phyloP scores from a whole-genome alignment of 352 stramenopile genomes.

The Phytophthora tentaculata region DNA sequence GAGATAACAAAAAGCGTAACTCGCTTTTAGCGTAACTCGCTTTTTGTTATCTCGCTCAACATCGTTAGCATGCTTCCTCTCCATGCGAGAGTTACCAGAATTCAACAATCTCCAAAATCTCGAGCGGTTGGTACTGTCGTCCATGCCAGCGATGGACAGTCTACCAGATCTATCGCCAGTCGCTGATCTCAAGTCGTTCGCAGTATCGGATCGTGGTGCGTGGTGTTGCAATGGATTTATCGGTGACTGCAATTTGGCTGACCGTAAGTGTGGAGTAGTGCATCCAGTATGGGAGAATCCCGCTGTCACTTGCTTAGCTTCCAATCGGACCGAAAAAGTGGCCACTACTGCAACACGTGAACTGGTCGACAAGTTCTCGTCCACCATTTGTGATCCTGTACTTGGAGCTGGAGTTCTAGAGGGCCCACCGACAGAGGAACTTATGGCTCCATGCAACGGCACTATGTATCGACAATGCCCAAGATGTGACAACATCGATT shows the following conservation, averaged over 20 bases:
- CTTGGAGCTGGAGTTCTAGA: constrained; percentile 12
- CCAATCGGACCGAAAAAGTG: constrained; percentile 5
- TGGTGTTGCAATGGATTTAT: constrained; percentile 47
- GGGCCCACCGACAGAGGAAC: constrained; percentile 4
- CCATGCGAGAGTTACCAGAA: constrained; percentile 12
- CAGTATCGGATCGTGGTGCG: constrained; percentile 5
- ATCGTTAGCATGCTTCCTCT: constrained; percentile 20
- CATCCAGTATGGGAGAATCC: constrained; percentile 23
- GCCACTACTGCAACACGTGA: constrained; percentile 7
- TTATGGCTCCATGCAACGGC: constrained; percentile 33
- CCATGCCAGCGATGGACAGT: constrained; percentile 1
- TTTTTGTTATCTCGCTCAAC: no score
- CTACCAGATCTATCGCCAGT: constrained; percentile 28
- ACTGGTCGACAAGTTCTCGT: constrained; percentile 10
- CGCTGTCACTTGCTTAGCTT: constrained; percentile 7
- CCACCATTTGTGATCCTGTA: constrained; percentile 18
- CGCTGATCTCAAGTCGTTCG: constrained; percentile 21
- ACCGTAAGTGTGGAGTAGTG: constrained; percentile 13
- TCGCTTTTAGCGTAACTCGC: no score
- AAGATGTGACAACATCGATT: not conserved
- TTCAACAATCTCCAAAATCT: constrained; percentile 27
- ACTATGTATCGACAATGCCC: constrained; percentile 33
- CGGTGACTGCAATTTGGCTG: constrained; percentile 18
- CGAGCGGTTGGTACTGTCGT: constrained; percentile 27
- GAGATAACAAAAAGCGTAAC: no score